phyloP scores from a whole-genome alignment of 2,329 filamentous ascomycete genomes.

The Xylaria sp. region DNA sequence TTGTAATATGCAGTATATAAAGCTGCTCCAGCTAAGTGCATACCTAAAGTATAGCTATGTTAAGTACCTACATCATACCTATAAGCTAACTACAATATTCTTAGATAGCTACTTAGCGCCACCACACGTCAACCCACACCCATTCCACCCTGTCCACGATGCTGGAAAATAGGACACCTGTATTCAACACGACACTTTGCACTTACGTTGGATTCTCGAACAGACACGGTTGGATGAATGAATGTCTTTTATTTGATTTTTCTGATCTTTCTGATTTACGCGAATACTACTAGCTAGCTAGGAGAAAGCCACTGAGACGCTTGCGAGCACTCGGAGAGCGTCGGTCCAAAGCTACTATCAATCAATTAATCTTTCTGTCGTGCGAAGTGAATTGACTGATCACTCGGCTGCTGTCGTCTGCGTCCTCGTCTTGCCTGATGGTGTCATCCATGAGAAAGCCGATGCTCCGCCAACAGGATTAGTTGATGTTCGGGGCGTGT shows the following conservation, averaged over 20 bases:
- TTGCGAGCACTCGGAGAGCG: constrained; percentile 12
- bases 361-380: constrained; percentile 3
- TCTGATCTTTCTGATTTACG: constrained; percentile 35
- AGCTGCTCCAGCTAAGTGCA: not conserved
- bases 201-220: not conserved
- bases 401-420: constrained; percentile 53
- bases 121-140: constrained; percentile 16
- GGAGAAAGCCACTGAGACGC: constrained; percentile 27
- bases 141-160: not conserved
- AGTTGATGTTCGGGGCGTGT: constrained; percentile 65
- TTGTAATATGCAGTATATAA: constrained; percentile 9
- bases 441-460: constrained; percentile 92
- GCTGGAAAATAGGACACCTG: not conserved
- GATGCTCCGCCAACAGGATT: constrained; percentile 94
- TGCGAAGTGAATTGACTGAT: constrained; percentile 18
- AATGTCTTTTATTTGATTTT: constrained; percentile 35
- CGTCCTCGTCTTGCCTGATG: constrained; percentile 58
- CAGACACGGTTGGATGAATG: not conserved
- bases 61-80: not conserved
- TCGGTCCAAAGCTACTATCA: constrained; percentile 17
- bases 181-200: constrained; percentile 4
- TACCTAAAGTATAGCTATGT: not conserved
- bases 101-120: constrained; percentile 19
- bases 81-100: not conserved
- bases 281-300: constrained; percentile 26